Conservation (phyloP, 2,329 filamentous ascomycete species). For the Leptographium galeiforme region DNA sequence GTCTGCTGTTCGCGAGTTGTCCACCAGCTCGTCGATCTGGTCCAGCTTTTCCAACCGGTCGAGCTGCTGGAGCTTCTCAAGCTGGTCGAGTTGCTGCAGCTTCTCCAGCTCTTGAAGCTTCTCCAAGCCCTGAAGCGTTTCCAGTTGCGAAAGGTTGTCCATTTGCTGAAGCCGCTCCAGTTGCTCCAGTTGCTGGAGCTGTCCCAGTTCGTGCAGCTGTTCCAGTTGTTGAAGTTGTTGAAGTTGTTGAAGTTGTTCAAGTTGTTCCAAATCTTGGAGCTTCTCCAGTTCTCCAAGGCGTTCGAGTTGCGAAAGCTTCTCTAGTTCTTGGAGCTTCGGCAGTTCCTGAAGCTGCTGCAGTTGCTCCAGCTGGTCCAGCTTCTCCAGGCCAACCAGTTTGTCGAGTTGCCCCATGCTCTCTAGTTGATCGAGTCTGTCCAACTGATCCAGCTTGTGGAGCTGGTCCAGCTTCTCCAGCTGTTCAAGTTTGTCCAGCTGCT, state of each 20-base stretch:
- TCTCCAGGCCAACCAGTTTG: background rate
- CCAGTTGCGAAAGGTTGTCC: background rate
- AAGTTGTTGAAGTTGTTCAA: constrained; percentile 29
- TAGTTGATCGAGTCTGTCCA: constrained; percentile 48
- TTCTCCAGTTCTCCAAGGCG: background rate
- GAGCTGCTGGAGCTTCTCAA: constrained; percentile 35
- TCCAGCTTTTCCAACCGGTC: constrained; percentile 47
- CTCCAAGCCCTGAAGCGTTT: background rate
- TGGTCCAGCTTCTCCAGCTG: background rate
- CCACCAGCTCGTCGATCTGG: constrained; percentile 44
- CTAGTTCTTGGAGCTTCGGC: constrained; percentile 51
- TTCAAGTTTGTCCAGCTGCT: background rate
- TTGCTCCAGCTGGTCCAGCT: background rate
- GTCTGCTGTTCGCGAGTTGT: constrained; percentile 47
- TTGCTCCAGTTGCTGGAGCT: background rate
- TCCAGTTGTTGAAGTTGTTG: constrained; percentile 30
- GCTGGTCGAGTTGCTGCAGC: constrained; percentile 13
- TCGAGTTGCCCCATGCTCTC: constrained; percentile 32
- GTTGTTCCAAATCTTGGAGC: constrained; percentile 27
- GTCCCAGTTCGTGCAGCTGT: constrained; percentile 55
- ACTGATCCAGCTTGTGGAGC: constrained; percentile 25
- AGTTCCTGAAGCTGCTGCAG: constrained; percentile 49
- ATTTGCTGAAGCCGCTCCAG: background rate
- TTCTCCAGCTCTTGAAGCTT: background rate
- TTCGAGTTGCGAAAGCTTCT: constrained; percentile 28